A percentile compares a stretch with the other conserved stretches of the same genome.
Conservation (phyloP, 305 asterid genomes). For the Fraxinus floribunda region DNA sequence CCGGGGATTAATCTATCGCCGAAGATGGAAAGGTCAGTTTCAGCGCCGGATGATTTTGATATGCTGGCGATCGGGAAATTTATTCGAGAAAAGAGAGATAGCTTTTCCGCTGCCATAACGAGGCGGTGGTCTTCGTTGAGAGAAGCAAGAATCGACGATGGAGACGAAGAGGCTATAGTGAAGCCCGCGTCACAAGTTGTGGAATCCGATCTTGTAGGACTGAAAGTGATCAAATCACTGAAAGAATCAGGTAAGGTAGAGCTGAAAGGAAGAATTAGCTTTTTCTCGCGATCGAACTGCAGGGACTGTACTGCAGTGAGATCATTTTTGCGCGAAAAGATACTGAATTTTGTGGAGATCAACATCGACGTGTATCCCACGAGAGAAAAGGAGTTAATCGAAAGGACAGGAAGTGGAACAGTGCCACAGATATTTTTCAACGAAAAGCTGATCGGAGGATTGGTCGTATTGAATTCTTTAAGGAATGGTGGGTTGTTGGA, state of each 20-base stretch:
- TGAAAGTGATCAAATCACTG: constrained; percentile 56
- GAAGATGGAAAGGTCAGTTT: constrained; percentile 39
- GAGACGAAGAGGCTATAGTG: background rate
- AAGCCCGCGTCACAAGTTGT: constrained; percentile 32
- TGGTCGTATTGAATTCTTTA: constrained; percentile 77
- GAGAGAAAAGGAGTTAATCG: constrained; percentile 64
- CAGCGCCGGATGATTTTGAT: constrained; percentile 54
- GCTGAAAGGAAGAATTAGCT: constrained; percentile 64
- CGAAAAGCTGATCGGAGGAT: constrained; percentile 76
- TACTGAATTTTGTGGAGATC: constrained; percentile 63
- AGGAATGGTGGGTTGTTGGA: constrained; percentile 78
- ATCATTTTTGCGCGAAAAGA: constrained; percentile 50
- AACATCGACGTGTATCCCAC: constrained; percentile 76
- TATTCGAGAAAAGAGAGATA: constrained; percentile 65
- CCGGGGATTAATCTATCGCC: constrained; percentile 34
- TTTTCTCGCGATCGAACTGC: constrained; percentile 83
- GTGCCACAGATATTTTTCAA: constrained; percentile 88
- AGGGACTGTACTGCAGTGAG: constrained; percentile 84
- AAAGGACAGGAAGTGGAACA: constrained; percentile 50
- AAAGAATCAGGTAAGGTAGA: constrained; percentile 31
- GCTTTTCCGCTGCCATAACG: constrained; percentile 70
- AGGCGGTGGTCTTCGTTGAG: constrained; percentile 60
- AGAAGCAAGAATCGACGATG: constrained; percentile 24
- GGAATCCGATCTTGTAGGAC: constrained; percentile 64
- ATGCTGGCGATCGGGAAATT: constrained; percentile 73